Evolutionary conservation across 257 asterid species (phyloP).

Genomic region (Scutellaria barbata): DNA sequence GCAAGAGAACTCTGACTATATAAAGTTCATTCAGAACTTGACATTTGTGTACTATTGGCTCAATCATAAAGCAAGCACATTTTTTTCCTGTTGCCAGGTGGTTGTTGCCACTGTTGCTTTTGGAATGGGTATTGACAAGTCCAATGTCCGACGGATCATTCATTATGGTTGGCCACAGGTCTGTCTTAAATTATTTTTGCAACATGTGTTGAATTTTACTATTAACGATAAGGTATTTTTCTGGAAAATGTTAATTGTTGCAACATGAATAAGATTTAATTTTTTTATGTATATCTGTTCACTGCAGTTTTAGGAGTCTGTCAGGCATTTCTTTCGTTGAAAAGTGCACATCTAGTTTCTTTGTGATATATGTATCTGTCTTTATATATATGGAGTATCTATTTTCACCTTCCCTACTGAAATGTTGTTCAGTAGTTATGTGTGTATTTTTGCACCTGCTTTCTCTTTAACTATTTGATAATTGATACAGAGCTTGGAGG

Average conservation of each 20-base stretch:
- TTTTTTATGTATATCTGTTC: constrained; percentile 8
- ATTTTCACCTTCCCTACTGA: constrained; percentile 8
- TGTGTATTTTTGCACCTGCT: constrained; percentile 5
- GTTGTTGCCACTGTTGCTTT: constrained; percentile 88
- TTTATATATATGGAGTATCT: background rate
- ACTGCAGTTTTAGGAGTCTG: constrained; percentile 8
- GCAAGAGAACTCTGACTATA: constrained; percentile 7
- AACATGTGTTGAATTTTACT: background rate
- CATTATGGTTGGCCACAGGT: constrained; percentile 98
- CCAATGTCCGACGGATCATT: constrained; percentile 70
- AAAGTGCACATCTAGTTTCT: constrained; percentile 7
- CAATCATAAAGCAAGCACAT: constrained; percentile 19
- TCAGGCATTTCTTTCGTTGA: constrained; percentile 24
- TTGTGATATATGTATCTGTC: background rate
- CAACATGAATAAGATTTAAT: background rate
- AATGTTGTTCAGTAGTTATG: constrained; percentile 7
- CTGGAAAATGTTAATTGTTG: constrained; percentile 18
- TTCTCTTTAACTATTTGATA: constrained; percentile 16
- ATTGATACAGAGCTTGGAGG: constrained; percentile 71
- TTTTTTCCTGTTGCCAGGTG: constrained; percentile 56
- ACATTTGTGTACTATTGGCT: background rate
- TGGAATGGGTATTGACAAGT: constrained; percentile 91
- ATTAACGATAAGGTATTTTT: constrained; percentile 16
- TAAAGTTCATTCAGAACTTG: constrained; percentile 17
- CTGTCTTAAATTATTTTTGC: constrained; percentile 16